Percentiles rank a stretch among this genome's conserved stretches.
phyloP scores from a whole-genome alignment of 495 filamentous ascomycete genomes.

The Alectoria sarmentosa region DNA sequence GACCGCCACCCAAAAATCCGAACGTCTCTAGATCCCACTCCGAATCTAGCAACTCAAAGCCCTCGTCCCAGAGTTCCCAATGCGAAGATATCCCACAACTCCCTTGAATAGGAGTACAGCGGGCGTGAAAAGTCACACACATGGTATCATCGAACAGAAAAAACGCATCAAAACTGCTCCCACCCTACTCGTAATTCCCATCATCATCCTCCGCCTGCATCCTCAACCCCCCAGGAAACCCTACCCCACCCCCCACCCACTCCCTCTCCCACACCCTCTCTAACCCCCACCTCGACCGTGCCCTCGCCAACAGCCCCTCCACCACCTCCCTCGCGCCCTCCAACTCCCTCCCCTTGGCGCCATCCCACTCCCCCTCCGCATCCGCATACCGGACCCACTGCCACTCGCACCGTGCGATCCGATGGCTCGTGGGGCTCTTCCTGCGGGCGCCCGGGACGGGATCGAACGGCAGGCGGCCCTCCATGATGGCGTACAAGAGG shows the following conservation, averaged over 20 bases:
- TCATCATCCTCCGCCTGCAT: conserved; percentile 63
- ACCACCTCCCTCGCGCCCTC: conserved; percentile 72
- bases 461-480: conserved; percentile 88
- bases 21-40: not conserved
- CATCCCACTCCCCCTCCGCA: conserved; percentile 64
- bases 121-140: not conserved
- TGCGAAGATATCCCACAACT: not conserved
- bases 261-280: conserved; percentile 60
- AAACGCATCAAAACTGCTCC: not conserved
- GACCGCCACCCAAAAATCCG: not conserved
- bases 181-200: conserved; percentile 17
- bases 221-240: conserved; percentile 61
- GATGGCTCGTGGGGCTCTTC: conserved; percentile 68
- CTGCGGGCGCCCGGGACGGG: conserved; percentile 67
- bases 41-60: not conserved
- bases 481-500: conserved; percentile 86
- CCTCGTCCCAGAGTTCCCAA: not conserved
- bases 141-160: not conserved
- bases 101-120: not conserved
- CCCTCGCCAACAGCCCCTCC: conserved; percentile 74
- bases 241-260: conserved; percentile 72
- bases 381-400: conserved; percentile 79
- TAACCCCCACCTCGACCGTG: conserved; percentile 63
- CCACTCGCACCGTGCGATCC: conserved; percentile 95
- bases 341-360: conserved; percentile 51